A percentile compares a stretch with the other conserved stretches of the same genome.
These are phyloP conservation scores for Fusarium graminum DNA, from an alignment of 2,329 filamentous ascomycete species.

Conservation along the genomic window DNA sequence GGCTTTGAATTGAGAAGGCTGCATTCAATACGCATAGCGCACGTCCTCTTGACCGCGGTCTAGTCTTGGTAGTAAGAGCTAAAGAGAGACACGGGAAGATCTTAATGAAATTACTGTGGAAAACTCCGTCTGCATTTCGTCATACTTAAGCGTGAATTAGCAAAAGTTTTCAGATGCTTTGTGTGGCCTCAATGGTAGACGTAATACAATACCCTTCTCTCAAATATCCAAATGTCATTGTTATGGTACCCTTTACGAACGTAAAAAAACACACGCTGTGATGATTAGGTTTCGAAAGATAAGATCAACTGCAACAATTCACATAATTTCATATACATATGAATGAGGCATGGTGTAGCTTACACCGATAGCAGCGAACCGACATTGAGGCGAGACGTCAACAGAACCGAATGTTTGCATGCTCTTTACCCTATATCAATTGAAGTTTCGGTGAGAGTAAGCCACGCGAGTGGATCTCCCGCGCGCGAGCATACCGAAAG, in stretches of 20 bases:
- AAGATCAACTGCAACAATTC: neutral
- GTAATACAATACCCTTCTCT: neutral
- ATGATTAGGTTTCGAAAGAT: neutral
- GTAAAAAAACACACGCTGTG: neutral
- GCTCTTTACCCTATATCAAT: neutral
- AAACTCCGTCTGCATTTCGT: neutral
- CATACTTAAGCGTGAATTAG: constrained; percentile 1
- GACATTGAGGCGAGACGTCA: neutral
- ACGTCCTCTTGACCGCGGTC: constrained; percentile 3
- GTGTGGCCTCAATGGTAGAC: neutral
- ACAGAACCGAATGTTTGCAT: constrained; percentile 16
- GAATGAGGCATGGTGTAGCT: constrained; percentile 9
- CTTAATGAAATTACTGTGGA: neutral
- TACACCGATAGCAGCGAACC: constrained; percentile 10
- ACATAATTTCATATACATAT: neutral
- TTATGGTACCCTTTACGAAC: neutral
- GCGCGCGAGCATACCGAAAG: neutral
- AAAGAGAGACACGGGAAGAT: constrained; percentile 17
- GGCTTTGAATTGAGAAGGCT: constrained; percentile 13
- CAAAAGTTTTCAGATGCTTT: neutral
- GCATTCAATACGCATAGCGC: constrained; percentile 2
- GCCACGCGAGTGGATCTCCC: constrained; percentile 17
- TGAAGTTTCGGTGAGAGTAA: constrained; percentile 5
- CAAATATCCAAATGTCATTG: neutral
- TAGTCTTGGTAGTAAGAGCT: neutral